Base-by-base conservation (phyloP, 495 filamentous ascomycete species). In the Lineolata rhizophorae region DNA sequence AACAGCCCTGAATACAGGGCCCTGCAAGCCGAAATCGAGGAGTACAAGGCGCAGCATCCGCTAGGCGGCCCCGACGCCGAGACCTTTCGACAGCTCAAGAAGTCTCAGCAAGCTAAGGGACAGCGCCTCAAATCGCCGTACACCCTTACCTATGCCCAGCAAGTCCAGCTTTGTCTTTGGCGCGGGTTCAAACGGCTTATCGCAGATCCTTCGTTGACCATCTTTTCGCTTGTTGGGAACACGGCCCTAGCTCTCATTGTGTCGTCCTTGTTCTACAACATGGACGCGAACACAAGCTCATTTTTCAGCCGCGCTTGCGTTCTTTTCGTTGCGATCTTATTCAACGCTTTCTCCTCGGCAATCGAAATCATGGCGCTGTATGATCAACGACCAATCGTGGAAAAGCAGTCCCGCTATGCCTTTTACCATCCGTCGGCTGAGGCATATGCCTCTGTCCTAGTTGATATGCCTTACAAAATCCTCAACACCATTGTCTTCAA, bases 351-450 rank as follows among this genome's bases (percentile, higher is more conserved):
- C 38, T 54, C 67, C 18, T 71, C 66, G 41, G 58, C 69, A 30
- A 49, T 82, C 17, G 81, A 90, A 52, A 80, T 81, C 49, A 50
- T 87, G 22, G 77, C 72, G 1, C 61, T 90, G 2, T 91, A 80
- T 49, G 65, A 73, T 13, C 79, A 90, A 64, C 67, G 83, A 10
- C 69, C 76, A 1, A 87, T 93, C 40, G 81, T 93, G 35, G 83
- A 93, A 44, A 91, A 92, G 45, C 83, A 93, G 41, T 54, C 59
- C 34, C 67, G 68, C 32, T 91, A 87, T 47, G 82, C 82, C 6
- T 58, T 91, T 20, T 91, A 91, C 42, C 83, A 87, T 47, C 77
- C 82, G 0, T 72, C 69, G 5, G 68, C 81, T n/a, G 83, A 90
- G 55, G 75, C 80, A 1, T 57, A 84, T 22, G 63, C 80, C 1